Base-by-base conservation (phyloP, 2,329 filamentous ascomycete genomes). In the Xylaria sp. region DNA sequence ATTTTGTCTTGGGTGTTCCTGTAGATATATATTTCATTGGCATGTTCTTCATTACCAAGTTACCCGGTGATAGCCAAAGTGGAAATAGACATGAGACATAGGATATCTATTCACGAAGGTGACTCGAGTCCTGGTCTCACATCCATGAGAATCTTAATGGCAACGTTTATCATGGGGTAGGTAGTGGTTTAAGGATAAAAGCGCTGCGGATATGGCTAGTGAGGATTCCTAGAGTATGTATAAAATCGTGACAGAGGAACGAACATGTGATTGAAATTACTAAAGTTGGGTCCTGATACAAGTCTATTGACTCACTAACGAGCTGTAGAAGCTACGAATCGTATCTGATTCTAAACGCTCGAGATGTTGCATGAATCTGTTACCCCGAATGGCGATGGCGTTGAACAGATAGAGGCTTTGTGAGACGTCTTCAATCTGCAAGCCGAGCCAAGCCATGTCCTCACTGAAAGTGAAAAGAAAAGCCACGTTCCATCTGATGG, bases 241-340 rank as follows among this genome's bases (percentile, higher is more conserved):
- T 35, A 8, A 1, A 37, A 25, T 48, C 37, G 25, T 18, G 40
- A 18, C 37, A 44, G 8, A 23, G 25, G 16, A 16, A 29, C 3
- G 1, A 48, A 25, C 29, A 40, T 42, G 10, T 47, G 25, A 50
- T 44, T 5, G 1, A n/a, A 57, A 2, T 12, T 13, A 25, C n/a
- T 21, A 32, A 12, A 35, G 35, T 2, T 44, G 13, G 2, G 5
- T 32, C 58, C 63, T 72, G 54, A 62, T 70, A 69, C 60, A 70
- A 69, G 65, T 74, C 71, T 73, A 72, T 74, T 71, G 67, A 66
- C 67, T 63, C 47, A 64, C 44, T 65, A 59, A 62, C 58, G 47
- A 68, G 66, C 69, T 64, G 60, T 51, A 61, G 57, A 69, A 71
- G 71, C 62, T 72, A 72, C 48, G 59, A 58, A 70, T 69, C 58